These are phyloP conservation scores for Phaeosphaeria sp. DNA, from an alignment of 2,329 filamentous ascomycete species.

Conservation along the genomic window DNA sequence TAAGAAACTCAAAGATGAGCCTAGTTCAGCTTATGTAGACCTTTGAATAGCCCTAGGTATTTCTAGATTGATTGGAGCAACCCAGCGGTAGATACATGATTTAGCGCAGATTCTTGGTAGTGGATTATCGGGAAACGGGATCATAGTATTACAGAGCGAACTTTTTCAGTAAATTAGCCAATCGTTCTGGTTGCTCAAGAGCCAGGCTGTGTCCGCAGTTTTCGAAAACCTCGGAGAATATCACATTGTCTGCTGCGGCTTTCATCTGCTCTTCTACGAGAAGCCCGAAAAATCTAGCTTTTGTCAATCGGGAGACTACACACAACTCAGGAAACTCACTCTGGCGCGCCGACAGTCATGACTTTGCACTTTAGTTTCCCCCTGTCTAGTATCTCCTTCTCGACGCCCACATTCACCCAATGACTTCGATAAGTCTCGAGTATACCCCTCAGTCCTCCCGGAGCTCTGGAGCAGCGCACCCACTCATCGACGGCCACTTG, in stretches of 20 bases:
- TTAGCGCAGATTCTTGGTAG: too few species aligned
- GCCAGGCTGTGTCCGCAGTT: constrained; percentile 25
- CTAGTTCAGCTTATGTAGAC: too few species aligned
- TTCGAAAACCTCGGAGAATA: constrained; percentile 31
- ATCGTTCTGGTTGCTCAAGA: constrained; percentile 24
- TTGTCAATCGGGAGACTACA: not conserved
- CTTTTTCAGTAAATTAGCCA: constrained; percentile 20
- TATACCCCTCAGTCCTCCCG: constrained; percentile 23
- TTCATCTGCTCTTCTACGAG: constrained; percentile 33
- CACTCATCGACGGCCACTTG: constrained; percentile 28
- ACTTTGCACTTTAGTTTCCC: constrained; percentile 24
- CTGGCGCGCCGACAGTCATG: constrained; percentile 28
- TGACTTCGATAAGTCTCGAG: constrained; percentile 28
- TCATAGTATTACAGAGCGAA: constrained; percentile 8
- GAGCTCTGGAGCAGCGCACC: constrained; percentile 24
- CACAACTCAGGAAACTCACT: constrained; percentile 9
- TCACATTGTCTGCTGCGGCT: constrained; percentile 36
- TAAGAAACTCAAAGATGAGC: too few species aligned
- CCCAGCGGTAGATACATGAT: too few species aligned
- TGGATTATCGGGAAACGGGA: too few species aligned
- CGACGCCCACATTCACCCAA: constrained; percentile 28
- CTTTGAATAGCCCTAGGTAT: too few species aligned
- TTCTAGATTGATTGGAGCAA: too few species aligned
- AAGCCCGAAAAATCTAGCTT: constrained; percentile 21
- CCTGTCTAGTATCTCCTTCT: constrained; percentile 22